Percentiles rank a stretch among this genome's conserved stretches.
phyloP scores from a whole-genome alignment of 768 basidiomycete species.

The Mycena polygramma region DNA sequence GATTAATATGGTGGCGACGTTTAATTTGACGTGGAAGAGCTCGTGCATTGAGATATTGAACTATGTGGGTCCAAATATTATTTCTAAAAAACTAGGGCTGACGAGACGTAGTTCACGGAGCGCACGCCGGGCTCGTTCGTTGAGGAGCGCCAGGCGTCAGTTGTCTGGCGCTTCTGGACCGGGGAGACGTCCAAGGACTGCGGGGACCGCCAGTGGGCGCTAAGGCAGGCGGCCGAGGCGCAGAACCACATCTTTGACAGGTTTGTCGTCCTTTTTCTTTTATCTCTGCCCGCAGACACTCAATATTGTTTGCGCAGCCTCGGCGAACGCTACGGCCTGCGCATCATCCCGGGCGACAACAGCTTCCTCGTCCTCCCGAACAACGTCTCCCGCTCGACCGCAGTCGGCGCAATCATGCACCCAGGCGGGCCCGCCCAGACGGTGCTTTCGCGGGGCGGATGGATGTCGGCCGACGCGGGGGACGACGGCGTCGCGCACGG shows the following conservation, averaged over 20 bases:
- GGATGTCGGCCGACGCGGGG: constrained; percentile 56
- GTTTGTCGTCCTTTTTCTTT: constrained; percentile 43
- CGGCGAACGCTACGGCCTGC: constrained; percentile 85
- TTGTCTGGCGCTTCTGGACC: constrained; percentile 91
- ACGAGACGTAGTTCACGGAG: constrained; percentile 78
- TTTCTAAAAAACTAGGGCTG: background rate
- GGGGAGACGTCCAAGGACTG: constrained; percentile 56
- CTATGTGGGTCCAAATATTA: constrained; percentile 69
- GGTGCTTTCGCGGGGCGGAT: constrained; percentile 52
- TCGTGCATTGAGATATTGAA: constrained; percentile 86
- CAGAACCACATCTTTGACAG: constrained; percentile 94
- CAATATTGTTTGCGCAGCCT: constrained; percentile 59
- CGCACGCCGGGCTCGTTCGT: constrained; percentile 89
- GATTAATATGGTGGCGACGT: constrained; percentile 85
- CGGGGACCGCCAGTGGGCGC: constrained; percentile 83
- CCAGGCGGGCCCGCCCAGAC: constrained; percentile 67
- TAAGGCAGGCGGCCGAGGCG: constrained; percentile 89
- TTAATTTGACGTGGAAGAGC: constrained; percentile 85
- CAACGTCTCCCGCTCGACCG: constrained; percentile 86
- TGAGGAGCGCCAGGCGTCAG: constrained; percentile 84
- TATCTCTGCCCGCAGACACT: background rate
- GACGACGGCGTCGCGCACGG: constrained; percentile 41
- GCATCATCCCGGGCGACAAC: constrained; percentile 85
- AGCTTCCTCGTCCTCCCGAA: constrained; percentile 87
- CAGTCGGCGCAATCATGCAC: constrained; percentile 83